Percentiles rank a stretch among this genome's conserved stretches.
These are phyloP conservation scores for Achaetomium macrosporum DNA, from an alignment of 2,329 filamentous ascomycete species.

Conservation along the genomic window DNA sequence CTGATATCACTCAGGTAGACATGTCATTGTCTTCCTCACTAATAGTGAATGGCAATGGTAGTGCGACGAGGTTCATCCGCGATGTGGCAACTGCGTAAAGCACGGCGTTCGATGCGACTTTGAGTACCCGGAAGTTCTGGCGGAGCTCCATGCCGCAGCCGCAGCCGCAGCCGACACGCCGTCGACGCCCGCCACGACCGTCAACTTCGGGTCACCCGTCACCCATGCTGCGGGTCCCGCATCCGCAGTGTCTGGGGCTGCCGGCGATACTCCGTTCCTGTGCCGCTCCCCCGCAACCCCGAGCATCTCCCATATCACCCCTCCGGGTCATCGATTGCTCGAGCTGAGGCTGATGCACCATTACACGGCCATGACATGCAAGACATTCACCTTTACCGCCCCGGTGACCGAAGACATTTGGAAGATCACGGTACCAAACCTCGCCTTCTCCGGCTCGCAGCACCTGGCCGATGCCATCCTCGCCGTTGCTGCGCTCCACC, in stretches of 20 bases:
- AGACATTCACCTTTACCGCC: constrained; percentile 52
- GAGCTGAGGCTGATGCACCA: constrained; percentile 61
- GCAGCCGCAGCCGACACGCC: constrained; percentile 25
- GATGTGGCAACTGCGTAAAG: constrained; percentile 61
- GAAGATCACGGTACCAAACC: constrained; percentile 52
- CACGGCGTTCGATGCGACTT: constrained; percentile 64
- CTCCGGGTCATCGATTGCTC: constrained; percentile 42
- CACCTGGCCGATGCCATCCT: constrained; percentile 60
- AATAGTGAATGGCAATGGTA: constrained; percentile 24
- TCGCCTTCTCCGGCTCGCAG: constrained; percentile 53
- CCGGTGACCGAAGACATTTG: constrained; percentile 51
- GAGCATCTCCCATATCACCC: constrained; percentile 31
- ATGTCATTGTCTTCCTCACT: not conserved
- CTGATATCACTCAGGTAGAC: not conserved
- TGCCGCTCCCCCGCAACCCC: constrained; percentile 33
- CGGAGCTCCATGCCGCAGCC: constrained; percentile 37
- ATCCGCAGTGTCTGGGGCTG: constrained; percentile 20
- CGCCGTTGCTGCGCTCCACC: constrained; percentile 57
- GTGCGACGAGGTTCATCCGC: constrained; percentile 62
- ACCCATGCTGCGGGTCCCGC: constrained; percentile 19
- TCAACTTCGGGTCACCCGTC: constrained; percentile 25
- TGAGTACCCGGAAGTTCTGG: constrained; percentile 44
- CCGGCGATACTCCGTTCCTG: constrained; percentile 30
- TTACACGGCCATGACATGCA: constrained; percentile 54
- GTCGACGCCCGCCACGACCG: constrained; percentile 20